Base-by-base conservation (phyloP, 1,139 yeast genomes). In the Zygosaccharomyces sapae region DNA sequence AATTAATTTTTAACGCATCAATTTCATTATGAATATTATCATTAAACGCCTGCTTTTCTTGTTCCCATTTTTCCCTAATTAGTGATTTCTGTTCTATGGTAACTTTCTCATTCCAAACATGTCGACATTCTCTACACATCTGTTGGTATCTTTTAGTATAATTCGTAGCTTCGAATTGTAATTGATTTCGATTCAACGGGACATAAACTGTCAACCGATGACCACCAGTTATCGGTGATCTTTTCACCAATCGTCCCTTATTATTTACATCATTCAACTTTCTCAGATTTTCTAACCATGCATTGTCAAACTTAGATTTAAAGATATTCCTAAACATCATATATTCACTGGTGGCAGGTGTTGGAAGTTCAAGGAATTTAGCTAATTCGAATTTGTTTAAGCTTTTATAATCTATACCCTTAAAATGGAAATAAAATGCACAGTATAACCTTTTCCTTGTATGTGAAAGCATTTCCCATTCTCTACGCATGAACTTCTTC, bases 41-140 rank as follows among this genome's bases (percentile, higher is more conserved):
- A 24, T 55, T 48, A 24, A 58, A 57, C 5, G 45, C 40, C 9
- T 34, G 33, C 19, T 48, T 47, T n/a, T 45, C 46, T 3, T 43
- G 41, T 19, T 51, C 47, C 47, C 54, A 48, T 38, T 54, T 54
- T 3, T 42, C 43, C 29, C 45, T 46, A 10, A 58, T 44, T 4
- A 50, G 45, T 9, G 38, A 38, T 34, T 53, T 55, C 35, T 54
- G 52, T 9, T 48, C 49, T 4, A 49, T 51, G 10, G 51, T 48
- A 5, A 58, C 54, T 22, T 50, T 31, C 13, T 53, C 50, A n/a
- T 49, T 52, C 63, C 63, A 58, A 7, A 46, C 51, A 25, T 46
- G 36, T 25, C 55, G 51, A 37, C 63, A 58, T 33, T 58, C 56
- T 36, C 52, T 52, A 45, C 63, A 58, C 61, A 57, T 56, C 35